Evolutionary conservation across 2,329 filamentous ascomycete genomes (phyloP).

Genomic region (Fusarium sp.): DNA sequence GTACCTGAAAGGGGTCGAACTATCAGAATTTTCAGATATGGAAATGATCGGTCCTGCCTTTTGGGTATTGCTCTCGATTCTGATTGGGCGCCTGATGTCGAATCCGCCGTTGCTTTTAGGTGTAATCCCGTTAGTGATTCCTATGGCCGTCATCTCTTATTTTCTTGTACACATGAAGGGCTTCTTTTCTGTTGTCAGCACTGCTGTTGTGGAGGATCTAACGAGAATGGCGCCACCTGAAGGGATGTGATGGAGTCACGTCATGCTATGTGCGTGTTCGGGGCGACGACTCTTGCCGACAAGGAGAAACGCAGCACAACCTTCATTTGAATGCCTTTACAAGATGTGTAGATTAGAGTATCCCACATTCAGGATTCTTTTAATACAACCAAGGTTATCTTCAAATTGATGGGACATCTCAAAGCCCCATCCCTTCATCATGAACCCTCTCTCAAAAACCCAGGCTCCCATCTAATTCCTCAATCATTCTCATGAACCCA

Average conservation of each 20-base stretch:
- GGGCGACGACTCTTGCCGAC: background rate
- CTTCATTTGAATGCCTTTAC: background rate
- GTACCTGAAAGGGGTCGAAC: slow-evolving; percentile 1
- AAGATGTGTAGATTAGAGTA: background rate
- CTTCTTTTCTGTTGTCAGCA: slow-evolving; percentile 25
- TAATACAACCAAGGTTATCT: background rate
- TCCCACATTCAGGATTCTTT: background rate
- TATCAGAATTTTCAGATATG: slow-evolving; percentile 22
- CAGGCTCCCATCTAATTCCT: background rate
- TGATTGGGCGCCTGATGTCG: slow-evolving; percentile 17
- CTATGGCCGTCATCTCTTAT: background rate
- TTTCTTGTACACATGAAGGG: slow-evolving; percentile 25
- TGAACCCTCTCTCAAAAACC: background rate
- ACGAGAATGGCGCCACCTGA: background rate
- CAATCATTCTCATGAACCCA: background rate
- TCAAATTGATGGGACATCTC: too few relatives aligned
- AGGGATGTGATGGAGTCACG: background rate
- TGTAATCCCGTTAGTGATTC: slow-evolving; percentile 1
- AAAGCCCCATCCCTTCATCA: background rate
- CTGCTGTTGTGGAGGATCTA: background rate
- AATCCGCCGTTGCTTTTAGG: slow-evolving; percentile 4
- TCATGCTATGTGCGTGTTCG: background rate
- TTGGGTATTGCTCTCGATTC: slow-evolving; percentile 31
- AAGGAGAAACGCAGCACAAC: background rate
- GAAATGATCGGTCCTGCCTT: slow-evolving; percentile 31